Evolutionary conservation across 257 asterid species (phyloP).

Genomic region (Gentiana macrophylla): DNA sequence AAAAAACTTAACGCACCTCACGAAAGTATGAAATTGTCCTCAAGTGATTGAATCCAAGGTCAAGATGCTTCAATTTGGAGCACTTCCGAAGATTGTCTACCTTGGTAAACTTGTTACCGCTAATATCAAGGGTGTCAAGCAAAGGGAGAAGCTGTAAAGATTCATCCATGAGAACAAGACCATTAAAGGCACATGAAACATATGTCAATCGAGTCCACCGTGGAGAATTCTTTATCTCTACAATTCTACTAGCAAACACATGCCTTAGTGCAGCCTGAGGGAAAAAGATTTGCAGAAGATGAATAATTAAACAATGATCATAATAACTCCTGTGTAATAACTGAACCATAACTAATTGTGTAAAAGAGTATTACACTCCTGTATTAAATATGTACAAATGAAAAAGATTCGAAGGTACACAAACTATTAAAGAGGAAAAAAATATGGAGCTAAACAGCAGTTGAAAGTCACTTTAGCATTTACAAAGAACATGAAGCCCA

Average conservation of each 20-base stretch:
- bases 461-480: neutral
- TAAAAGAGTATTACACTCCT: neutral
- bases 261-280: conserved; percentile 81
- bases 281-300: conserved; percentile 5
- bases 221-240: conserved; percentile 72
- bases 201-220: conserved; percentile 82
- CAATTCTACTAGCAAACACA: conserved; percentile 84
- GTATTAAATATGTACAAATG: neutral
- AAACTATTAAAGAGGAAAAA: too few species aligned
- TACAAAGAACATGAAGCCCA: neutral
- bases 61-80: conserved; percentile 72
- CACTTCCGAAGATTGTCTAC: conserved; percentile 86
- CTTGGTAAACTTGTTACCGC: conserved; percentile 84
- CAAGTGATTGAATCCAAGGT: conserved; percentile 86
- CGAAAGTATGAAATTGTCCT: conserved; percentile 62
- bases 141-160: conserved; percentile 90
- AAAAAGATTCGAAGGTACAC: neutral
- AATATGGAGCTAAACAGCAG: neutral
- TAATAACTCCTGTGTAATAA: conserved; percentile 3
- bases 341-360: neutral
- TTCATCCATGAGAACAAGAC: conserved; percentile 89
- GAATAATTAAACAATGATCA: neutral
- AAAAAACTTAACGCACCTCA: conserved; percentile 47
- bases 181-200: conserved; percentile 80
- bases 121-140: conserved; percentile 85